Conservation (phyloP, 1,284 basidiomycete species). For the Somion occarium region DNA sequence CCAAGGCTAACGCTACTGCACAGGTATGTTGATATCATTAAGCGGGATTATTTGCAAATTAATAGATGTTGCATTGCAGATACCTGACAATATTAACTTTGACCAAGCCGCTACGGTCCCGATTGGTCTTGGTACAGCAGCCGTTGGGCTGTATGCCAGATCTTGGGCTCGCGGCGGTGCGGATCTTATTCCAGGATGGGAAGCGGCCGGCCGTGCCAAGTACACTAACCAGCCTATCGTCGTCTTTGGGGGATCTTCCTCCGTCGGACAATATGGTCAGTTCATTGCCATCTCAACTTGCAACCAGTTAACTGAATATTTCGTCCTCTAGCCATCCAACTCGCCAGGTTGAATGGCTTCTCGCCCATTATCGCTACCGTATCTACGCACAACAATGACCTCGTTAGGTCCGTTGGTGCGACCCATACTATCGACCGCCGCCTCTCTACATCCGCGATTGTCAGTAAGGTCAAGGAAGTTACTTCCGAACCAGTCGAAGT, state of each 20-base stretch:
- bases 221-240: slow-evolving; percentile 25
- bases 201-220: slow-evolving; percentile 18
- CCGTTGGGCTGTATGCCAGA: slow-evolving; percentile 21
- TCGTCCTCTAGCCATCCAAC: slow-evolving; percentile 31
- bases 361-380: slow-evolving; percentile 44
- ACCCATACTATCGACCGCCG: slow-evolving; percentile 35
- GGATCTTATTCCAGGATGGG: slow-evolving; percentile 13
- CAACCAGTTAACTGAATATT: neutral
- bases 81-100: slow-evolving; percentile 40
- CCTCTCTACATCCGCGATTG: neutral
- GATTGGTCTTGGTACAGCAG: slow-evolving; percentile 22
- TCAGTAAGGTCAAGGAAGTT: slow-evolving; percentile 7
- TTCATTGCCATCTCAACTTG: neutral
- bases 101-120: slow-evolving; percentile 35
- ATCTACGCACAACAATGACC: slow-evolving; percentile 35
- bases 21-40: slow-evolving; percentile 31
- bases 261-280: slow-evolving; percentile 29
- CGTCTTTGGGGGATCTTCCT: slow-evolving; percentile 28
- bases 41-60: too few species aligned
- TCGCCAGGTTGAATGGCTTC: slow-evolving; percentile 44
- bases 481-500: slow-evolving; percentile 10
- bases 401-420: slow-evolving; percentile 44
- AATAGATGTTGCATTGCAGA: slow-evolving; percentile 22
- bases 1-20: slow-evolving; percentile 34
- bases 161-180: slow-evolving; percentile 4